phyloP scores from a whole-genome alignment of 257 asterid species.

The Ilex aquifolium region DNA sequence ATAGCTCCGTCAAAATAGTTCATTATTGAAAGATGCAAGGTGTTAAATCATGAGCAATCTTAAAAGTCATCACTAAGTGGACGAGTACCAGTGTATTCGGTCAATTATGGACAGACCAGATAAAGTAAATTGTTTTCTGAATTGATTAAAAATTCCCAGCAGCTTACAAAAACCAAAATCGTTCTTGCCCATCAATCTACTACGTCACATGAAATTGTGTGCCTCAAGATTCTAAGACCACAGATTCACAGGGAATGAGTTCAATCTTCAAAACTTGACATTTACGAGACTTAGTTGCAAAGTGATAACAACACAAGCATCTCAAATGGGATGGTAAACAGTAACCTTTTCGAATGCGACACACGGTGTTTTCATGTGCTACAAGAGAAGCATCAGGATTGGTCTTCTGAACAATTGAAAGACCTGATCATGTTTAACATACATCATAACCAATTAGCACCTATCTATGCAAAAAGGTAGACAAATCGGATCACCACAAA shows the following conservation, averaged over 20 bases:
- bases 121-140: no score
- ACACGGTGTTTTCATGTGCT: slow-evolving; percentile 74
- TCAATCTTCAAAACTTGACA: neutral
- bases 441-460: slow-evolving; percentile 6
- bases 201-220: neutral
- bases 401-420: slow-evolving; percentile 78
- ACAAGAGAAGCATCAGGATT: slow-evolving; percentile 74
- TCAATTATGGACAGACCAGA: neutral
- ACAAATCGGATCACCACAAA: no score
- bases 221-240: neutral
- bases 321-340: neutral
- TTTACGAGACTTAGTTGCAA: neutral
- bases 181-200: neutral
- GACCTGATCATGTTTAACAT: slow-evolving; percentile 45
- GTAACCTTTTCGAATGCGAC: slow-evolving; percentile 65
- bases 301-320: neutral
- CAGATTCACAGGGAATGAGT: no score
- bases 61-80: no score
- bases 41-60: neutral
- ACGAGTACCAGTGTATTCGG: neutral
- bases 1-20: no score
- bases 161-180: no score
- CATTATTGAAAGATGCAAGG: neutral
- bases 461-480: neutral
- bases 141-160: neutral